Evolutionary conservation across 208 protist species (phyloP).

Genomic region (Porcisia deanei): DNA sequence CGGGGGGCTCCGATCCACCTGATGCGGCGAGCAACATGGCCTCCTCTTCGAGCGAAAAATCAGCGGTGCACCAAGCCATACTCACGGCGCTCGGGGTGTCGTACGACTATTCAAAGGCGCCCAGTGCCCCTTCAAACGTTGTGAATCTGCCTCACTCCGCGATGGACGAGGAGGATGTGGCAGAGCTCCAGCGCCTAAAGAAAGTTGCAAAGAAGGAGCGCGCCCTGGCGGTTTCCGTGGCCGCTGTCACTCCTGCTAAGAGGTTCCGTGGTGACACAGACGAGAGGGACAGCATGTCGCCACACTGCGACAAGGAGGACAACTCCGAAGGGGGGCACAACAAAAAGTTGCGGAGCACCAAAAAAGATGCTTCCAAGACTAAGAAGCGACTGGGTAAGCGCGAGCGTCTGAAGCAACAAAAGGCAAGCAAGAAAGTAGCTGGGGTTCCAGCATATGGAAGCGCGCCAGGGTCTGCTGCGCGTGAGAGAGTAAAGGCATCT

Average conservation of each 20-base stretch:
- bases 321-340: no score
- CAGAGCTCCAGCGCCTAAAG: constrained; percentile 34
- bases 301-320: neutral
- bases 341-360: neutral
- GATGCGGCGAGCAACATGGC: neutral
- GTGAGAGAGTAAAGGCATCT: neutral
- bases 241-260: neutral
- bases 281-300: neutral
- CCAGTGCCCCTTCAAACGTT: constrained; percentile 16
- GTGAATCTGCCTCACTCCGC: constrained; percentile 22
- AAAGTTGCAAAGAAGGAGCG: constrained; percentile 61
- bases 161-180: constrained; percentile 47
- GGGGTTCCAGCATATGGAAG: neutral
- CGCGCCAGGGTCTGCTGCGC: neutral
- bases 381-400: constrained; percentile 35
- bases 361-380: constrained; percentile 8
- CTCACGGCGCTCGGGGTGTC: constrained; percentile 49
- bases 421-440: constrained; percentile 8
- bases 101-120: constrained; percentile 44
- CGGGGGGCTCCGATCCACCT: neutral
- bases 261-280: neutral
- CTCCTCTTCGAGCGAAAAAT: neutral
- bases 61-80: constrained; percentile 29
- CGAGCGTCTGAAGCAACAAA: constrained; percentile 25
- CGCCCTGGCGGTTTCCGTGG: constrained; percentile 3